Conservation (phyloP, 129 eudicot genomes). For the sunflower (Helianthus annuus) region DNA sequence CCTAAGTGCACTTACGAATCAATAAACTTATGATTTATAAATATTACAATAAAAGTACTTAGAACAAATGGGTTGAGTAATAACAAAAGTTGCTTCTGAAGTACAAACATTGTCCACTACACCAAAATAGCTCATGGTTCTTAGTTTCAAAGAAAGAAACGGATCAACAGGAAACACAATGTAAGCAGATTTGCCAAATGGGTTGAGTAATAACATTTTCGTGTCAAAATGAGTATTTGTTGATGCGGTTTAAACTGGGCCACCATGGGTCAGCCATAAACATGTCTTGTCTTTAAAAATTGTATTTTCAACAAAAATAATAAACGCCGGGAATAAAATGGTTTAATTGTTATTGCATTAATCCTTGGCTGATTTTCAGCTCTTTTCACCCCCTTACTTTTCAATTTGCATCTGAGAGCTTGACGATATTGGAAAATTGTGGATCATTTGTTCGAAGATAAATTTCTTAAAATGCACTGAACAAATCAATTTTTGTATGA, state of each 20-base stretch:
- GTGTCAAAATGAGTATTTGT: neutral
- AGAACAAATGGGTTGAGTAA: no score
- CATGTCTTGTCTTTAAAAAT: no score
- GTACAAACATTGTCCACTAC: conserved; percentile 96
- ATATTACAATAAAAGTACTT: no score
- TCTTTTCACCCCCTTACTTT: no score
- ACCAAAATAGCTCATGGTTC: conserved; percentile 51
- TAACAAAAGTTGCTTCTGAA: conserved; percentile 53
- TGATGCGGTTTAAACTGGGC: neutral
- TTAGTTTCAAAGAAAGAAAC: conserved; percentile 42
- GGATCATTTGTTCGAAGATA: conserved; percentile 77
- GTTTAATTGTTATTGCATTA: no score
- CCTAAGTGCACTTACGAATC: no score
- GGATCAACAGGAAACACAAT: neutral
- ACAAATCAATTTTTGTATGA: conserved; percentile 50
- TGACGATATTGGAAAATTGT: conserved; percentile 88
- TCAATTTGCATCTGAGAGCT: conserved; percentile 65
- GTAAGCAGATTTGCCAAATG: neutral
- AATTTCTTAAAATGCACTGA: conserved; percentile 90
- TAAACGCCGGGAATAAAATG: no score
- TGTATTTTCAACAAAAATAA: no score
- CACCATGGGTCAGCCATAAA: no score
- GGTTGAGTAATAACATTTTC: neutral
- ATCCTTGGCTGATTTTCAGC: no score
- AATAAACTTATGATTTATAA: no score